Evolutionary conservation across 2,329 filamentous ascomycete genomes (phyloP).

Genomic region (Mariannaea elegans): DNA sequence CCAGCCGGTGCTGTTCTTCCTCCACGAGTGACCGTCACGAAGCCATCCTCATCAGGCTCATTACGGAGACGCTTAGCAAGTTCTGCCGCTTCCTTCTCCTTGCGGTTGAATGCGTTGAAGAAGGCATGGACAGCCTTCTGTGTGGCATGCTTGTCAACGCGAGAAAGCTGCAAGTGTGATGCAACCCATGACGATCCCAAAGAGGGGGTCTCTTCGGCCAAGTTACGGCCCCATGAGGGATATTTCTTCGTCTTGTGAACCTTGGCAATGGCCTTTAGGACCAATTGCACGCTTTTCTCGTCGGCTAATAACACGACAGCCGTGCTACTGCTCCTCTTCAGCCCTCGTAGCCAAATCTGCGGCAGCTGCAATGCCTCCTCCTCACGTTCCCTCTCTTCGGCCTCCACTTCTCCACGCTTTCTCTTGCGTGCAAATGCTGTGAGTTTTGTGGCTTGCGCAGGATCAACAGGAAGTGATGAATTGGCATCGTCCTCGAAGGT

Average conservation of each 20-base stretch:
- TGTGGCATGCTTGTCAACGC: constrained; percentile 73
- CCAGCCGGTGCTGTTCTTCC: constrained; percentile 78
- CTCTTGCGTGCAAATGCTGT: constrained; percentile 51
- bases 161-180: constrained; percentile 75
- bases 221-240: constrained; percentile 74
- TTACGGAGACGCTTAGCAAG: constrained; percentile 73
- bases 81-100: constrained; percentile 70
- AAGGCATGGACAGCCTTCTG: constrained; percentile 83
- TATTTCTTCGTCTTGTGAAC: constrained; percentile 66
- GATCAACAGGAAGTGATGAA: constrained; percentile 52
- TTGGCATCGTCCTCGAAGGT: constrained; percentile 73
- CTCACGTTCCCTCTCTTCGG: constrained; percentile 61
- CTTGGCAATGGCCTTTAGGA: constrained; percentile 78
- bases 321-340: constrained; percentile 79
- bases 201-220: constrained; percentile 62
- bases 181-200: constrained; percentile 69
- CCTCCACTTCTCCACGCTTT: constrained; percentile 60
- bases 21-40: constrained; percentile 88
- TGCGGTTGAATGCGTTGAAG: constrained; percentile 82
- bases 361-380: constrained; percentile 72
- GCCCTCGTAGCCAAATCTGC: constrained; percentile 73
- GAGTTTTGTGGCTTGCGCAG: constrained; percentile 56
- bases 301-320: constrained; percentile 88
- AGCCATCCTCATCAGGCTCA: constrained; percentile 93
- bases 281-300: constrained; percentile 76